Evolutionary conservation across 768 basidiomycete species (phyloP), one percentile per base, ranked within the genome.

Genomic region (Phanerodontia chrysosporium): DNA sequence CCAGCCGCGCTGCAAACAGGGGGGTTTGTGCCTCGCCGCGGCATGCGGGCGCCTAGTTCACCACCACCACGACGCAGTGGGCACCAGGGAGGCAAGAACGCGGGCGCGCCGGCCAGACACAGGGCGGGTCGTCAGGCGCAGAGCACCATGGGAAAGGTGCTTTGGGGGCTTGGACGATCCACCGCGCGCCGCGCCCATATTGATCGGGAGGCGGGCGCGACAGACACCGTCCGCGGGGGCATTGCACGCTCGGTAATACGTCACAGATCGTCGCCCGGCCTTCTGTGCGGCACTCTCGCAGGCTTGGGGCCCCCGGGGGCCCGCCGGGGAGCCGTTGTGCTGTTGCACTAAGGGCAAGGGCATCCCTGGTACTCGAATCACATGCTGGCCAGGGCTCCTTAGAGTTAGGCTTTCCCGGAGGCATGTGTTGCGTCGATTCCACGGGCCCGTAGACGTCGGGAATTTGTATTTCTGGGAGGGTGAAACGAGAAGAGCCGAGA

Each of bases 241-340:
- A n/a, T n/a, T n/a, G n/a, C n/a, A n/a, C n/a, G n/a, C n/a, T n/a
- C n/a, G n/a, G n/a, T n/a, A 12, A 29, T 51, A 51, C 49, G 49
- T 51, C 49, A 51, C 7, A 51, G 49, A 51, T 51, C 49, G 49
- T 51, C 49, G 49, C 7, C 49, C n/a, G n/a, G 30, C 21, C 49
- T 21, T 32, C 49, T n/a, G n/a, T n/a, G n/a, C n/a, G n/a, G n/a
- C n/a, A n/a, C n/a, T n/a, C n/a, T n/a, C n/a, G n/a, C n/a, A n/a
- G n/a, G n/a, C n/a, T n/a, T n/a, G n/a, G n/a, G 8, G 22, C 27
- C 10, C 9, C 21, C 49, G 49, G 49, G 10, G 29, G n/a, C 6
- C 49, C 49, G 49, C 28, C 49, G 49, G 49, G 30, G 28, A 21
- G 21, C 49, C 49, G 49, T 21, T 21, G 14, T 18, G 27, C 28